Evolutionary conservation across 495 filamentous ascomycete species (phyloP), one percentile per base, ranked within the genome.

Genomic region (Aspergillus homomorphus): DNA sequence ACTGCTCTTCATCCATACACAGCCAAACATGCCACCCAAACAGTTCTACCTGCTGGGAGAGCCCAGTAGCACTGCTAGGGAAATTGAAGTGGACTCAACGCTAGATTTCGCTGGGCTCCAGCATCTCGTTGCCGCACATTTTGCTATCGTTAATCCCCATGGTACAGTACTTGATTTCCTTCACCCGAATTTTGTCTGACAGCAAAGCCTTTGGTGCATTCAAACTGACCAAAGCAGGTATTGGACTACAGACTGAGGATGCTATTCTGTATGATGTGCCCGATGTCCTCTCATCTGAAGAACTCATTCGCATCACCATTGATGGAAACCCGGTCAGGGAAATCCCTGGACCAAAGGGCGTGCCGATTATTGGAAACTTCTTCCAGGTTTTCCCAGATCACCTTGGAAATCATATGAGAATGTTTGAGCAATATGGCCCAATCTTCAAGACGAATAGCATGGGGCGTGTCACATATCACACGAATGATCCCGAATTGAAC

Each of bases 361-460:
- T 85, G 0, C 83, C 83, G 9, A 54, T 76, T 8, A 71, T 81
- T 15, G 80, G 82, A 19, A 78, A 66, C 65, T 80, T 71, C 69
- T 82, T 77, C 59, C 81, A 84, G 60, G 68, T 85, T 52, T 86
- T 73, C 64, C 81, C 83, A 1, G 83, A 86, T 63, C 80, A 80
- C 57, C 68, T 84, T 0, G 83, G 83, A 12, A 86, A 86, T 68
- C 75, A 84, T 64, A 64, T 81, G n/a, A 73, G 82, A 0, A 74
- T 85, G 0, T 84, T 84, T 62, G 63, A 66, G 21, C 71, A 73
- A 51, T 85, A 84, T 62, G 83, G 83, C 6, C 72, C 70, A 5
- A 59, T 84, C 43, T 76, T 84, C 68, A 80, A 83, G 60, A 83
- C 81, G 0, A 79, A 63, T 50, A 81, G 80, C 64, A 75, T 84